Conservation (phyloP, 768 basidiomycete genomes). For the Leucocoprinus birnbaumii region DNA sequence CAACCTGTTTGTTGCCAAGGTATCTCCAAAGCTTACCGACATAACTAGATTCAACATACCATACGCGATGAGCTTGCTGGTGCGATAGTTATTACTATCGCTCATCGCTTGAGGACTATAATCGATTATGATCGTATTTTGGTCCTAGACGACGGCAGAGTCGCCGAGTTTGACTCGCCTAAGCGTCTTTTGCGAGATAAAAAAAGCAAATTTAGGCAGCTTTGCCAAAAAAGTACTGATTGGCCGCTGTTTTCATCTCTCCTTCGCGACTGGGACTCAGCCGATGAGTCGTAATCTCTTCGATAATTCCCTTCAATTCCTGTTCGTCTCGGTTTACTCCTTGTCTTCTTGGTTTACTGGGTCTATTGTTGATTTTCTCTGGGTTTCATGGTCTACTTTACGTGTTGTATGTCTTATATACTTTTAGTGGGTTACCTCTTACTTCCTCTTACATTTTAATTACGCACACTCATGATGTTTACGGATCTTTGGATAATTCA, state of each 20-base stretch:
- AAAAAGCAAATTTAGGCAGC: conserved; percentile 61
- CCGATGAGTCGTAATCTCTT: neutral
- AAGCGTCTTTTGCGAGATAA: conserved; percentile 45
- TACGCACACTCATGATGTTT: too few relatives aligned
- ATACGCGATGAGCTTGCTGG: conserved; percentile 69
- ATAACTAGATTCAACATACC: conserved; percentile 62
- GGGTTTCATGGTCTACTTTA: too few relatives aligned
- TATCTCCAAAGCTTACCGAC: neutral
- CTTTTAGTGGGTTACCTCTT: too few relatives aligned
- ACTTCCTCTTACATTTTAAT: too few relatives aligned
- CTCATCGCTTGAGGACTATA: conserved; percentile 75
- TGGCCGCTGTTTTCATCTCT: conserved; percentile 36
- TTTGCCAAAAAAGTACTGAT: conserved; percentile 64
- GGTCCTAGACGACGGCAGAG: conserved; percentile 67
- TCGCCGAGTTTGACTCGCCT: conserved; percentile 78
- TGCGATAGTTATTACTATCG: conserved; percentile 80
- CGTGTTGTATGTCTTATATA: too few relatives aligned
- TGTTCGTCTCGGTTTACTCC: neutral
- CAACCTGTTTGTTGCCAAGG: neutral
- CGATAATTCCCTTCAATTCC: neutral
- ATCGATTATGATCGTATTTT: conserved; percentile 75
- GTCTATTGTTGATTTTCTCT: too few relatives aligned
- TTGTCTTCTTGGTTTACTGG: neutral
- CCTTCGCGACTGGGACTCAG: conserved; percentile 10
- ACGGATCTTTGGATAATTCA: too few relatives aligned